A percentile compares a stretch with the other conserved stretches of the same genome.
These are phyloP conservation scores for Daedaleopsis sinensis DNA, from an alignment of 768 basidiomycete species.

Conservation along the genomic window DNA sequence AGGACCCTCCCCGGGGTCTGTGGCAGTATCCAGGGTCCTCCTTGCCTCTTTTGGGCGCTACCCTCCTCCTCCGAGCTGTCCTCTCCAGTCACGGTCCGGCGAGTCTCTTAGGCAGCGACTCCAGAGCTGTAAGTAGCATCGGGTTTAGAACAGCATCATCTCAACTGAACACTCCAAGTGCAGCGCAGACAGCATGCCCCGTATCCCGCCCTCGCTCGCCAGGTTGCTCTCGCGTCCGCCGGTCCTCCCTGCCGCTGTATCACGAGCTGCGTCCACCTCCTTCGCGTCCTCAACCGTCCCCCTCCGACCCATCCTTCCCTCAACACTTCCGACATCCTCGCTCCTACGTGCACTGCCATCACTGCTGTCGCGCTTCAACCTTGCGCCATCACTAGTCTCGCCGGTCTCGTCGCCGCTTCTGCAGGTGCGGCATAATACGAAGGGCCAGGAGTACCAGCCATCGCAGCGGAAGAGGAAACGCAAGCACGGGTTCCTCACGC, in stretches of 20 bases:
- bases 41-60: neutral
- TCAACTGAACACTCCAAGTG: neutral
- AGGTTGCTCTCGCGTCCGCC: slow-evolving; percentile 26
- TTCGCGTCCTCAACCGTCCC: slow-evolving; percentile 15
- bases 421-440: slow-evolving; percentile 65
- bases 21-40: slow-evolving; percentile 7
- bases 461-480: slow-evolving; percentile 92
- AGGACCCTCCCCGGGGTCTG: slow-evolving; percentile 13
- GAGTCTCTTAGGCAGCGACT: no score
- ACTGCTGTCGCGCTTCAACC: slow-evolving; percentile 13
- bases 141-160: no score
- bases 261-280: slow-evolving; percentile 12
- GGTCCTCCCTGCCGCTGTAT: slow-evolving; percentile 10
- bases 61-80: neutral
- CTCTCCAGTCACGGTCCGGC: neutral
- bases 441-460: slow-evolving; percentile 96
- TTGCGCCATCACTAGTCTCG: slow-evolving; percentile 25
- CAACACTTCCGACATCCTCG: neutral
- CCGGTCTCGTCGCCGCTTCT: slow-evolving; percentile 45
- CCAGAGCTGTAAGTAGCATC: neutral
- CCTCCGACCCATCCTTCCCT: slow-evolving; percentile 15
- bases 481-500: slow-evolving; percentile 87
- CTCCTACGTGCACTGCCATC: slow-evolving; percentile 5
- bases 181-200: slow-evolving; percentile 22
- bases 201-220: slow-evolving; percentile 29